Base-by-base conservation (phyloP, 2,329 filamentous ascomycete genomes). In the Nannizzia gypsea region DNA sequence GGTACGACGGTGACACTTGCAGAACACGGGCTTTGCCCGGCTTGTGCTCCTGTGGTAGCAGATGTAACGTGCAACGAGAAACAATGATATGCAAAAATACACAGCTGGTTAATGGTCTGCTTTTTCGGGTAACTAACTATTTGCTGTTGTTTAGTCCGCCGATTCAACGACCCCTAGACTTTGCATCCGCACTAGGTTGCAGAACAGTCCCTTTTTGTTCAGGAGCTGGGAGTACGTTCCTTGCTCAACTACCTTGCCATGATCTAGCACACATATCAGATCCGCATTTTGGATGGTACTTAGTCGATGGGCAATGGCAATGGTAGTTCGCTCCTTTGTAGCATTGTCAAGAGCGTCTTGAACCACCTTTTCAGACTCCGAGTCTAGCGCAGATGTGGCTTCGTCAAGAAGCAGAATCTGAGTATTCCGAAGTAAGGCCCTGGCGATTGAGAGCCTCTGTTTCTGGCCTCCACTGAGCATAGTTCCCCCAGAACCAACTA, bases 141-240 rank as follows among this genome's bases (percentile, higher is more conserved):
- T 36, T 36, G 13, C 31, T 6, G 31, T 36, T 36, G 13, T n/a
- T 20, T 42, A 42, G n/a, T 42, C 15, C 38, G 3, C 38, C 3
- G 38, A n/a, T 42, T 15, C 38, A 42, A 42, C 38, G 6, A 15
- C 38, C 15, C 38, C 38, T 3, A 42, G 15, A n/a, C 38, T n/a
- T 42, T 42, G 38, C 38, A 42, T 42, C n/a, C n/a, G 38, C 6
- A 42, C 38, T 5, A 20, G 15, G n/a, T 17, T 42, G 15, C n/a
- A 6, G 38, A 42, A 42, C n/a, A 42, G n/a, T 6, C 38, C 38
- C n/a, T 20, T 42, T 42, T 42, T 42, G 38, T 6, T 15, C n/a
- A 42, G 5, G 11, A 42, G 38, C 6, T 42, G 38, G 5, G 38
- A 3, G 6, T 42, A 42, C 79, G 9, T 20, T 20, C 48, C 48